Conservation (phyloP, 129 eudicot species). For the Escallonia herrerae region DNA sequence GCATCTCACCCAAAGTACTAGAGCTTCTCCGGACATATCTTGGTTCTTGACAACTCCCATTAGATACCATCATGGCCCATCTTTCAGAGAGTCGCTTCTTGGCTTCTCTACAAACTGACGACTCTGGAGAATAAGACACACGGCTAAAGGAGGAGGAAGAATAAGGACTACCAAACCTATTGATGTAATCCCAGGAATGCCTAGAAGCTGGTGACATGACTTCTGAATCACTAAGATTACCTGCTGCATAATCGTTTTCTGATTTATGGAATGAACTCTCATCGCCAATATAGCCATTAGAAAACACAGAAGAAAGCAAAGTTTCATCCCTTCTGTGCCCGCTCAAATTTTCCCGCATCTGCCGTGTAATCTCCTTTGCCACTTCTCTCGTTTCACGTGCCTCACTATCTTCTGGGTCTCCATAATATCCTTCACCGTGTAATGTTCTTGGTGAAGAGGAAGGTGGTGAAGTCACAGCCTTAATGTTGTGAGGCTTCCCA, state of each 20-base stretch:
- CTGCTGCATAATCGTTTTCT: constrained; percentile 65
- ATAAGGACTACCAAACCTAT: constrained; percentile 56
- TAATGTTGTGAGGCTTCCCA: constrained; percentile 43
- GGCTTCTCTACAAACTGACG: constrained; percentile 93
- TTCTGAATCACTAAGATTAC: constrained; percentile 82
- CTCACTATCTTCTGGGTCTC: constrained; percentile 43
- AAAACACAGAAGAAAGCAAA: constrained; percentile 53
- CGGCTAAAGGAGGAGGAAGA: constrained; percentile 72
- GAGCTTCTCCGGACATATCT: constrained; percentile 65
- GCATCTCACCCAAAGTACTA: constrained; percentile 96
- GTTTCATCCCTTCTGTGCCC: constrained; percentile 63
- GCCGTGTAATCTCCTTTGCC: constrained; percentile 40
- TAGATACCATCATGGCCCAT: constrained; percentile 85
- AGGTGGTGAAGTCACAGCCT: constrained; percentile 45
- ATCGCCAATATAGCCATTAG: constrained; percentile 85
- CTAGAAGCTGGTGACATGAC: constrained; percentile 67
- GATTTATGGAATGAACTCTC: constrained; percentile 80
- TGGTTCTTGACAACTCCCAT: constrained; percentile 52
- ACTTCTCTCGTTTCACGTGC: constrained; percentile 52
- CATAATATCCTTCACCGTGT: constrained; percentile 30
- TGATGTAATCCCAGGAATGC: constrained; percentile 87
- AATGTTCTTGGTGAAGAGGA: constrained; percentile 39
- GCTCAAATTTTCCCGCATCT: constrained; percentile 39
- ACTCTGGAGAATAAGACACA: constrained; percentile 82
- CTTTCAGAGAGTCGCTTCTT: constrained; percentile 98